Evolutionary conservation across 495 filamentous ascomycete species (phyloP).

Genomic region (Neurospora sp.): DNA sequence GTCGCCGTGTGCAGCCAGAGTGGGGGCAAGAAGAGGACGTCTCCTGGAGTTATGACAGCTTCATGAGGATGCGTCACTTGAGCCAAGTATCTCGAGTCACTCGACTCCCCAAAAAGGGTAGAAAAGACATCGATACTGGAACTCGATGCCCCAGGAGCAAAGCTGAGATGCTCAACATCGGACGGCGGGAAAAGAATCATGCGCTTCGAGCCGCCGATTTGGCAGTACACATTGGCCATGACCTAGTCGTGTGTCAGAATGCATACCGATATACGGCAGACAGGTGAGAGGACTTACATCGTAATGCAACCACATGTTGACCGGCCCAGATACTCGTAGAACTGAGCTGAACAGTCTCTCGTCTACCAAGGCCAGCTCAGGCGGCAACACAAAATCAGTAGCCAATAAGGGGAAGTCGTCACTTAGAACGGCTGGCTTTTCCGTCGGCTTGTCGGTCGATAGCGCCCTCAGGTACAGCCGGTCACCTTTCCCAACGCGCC

Average conservation of each 20-base stretch:
- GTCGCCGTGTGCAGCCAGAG: constrained; percentile 77
- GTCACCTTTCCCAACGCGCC: constrained; percentile 47
- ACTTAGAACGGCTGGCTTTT: constrained; percentile 55
- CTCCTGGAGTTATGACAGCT: constrained; percentile 53
- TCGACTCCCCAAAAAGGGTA: constrained; percentile 13
- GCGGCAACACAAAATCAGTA: constrained; percentile 60
- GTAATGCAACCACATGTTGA: constrained; percentile 89
- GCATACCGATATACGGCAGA: neutral
- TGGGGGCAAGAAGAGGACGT: constrained; percentile 72
- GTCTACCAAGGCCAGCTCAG: constrained; percentile 46
- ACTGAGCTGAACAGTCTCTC: constrained; percentile 69
- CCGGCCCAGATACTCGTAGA: constrained; percentile 68
- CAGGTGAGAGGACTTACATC: constrained; percentile 45
- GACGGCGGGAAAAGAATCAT: constrained; percentile 70
- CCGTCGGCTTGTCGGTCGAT: constrained; percentile 54
- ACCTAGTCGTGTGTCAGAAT: constrained; percentile 37
- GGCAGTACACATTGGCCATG: constrained; percentile 84
- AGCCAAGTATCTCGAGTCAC: constrained; percentile 30
- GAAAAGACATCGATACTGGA: constrained; percentile 63
- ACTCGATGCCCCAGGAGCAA: constrained; percentile 70
- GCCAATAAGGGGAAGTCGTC: constrained; percentile 63
- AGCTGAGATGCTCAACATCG: constrained; percentile 58
- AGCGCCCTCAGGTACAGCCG: constrained; percentile 69
- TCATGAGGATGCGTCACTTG: constrained; percentile 53
- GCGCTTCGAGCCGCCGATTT: constrained; percentile 60